Base-by-base conservation (phyloP, 2,329 filamentous ascomycete genomes). In the Penicillium sp. region DNA sequence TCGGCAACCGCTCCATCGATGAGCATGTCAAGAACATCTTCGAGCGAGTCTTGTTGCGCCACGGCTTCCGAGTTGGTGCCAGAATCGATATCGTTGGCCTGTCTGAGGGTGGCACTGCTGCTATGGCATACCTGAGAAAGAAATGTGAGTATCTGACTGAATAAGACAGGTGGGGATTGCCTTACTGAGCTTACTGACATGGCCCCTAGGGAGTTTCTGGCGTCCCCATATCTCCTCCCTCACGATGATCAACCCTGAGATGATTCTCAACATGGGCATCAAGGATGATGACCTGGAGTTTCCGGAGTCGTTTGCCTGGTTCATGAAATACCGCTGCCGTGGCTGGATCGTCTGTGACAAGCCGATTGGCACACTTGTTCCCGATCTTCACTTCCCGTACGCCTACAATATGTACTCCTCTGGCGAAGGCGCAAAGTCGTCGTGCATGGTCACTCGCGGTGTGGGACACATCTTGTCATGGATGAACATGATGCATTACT, bases 331-430 rank as follows among this genome's bases (percentile, higher is more conserved):
- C 73, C 80, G 81, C 38, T 75, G 75, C 9, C 78, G 85, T 12
- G 80, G 75, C 13, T 89, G 86, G 61, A 60, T 80, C 8, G 58
- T 76, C n/a, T 81, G 77, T 13, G 46, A 68, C 0, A 70, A 78
- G 4, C 75, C 78, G 0, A 57, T 77, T 0, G 77, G 78, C 35
- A 74, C 70, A 1, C 75, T 77, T 2, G 65, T 88, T 6, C 70
- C 77, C 0, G 77, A 78, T 0, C 71, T 77, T 1, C 62, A 72
- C 2, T 76, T 77, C 2, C 77, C 77, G 9, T 72, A 78, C 38
- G 84, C 84, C 5, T 85, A 80, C 55, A 84, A 85, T 4, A 77
- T 82, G 53, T 85, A 84, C 66, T 83, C 84, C n/a, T 78, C 83
- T 2, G 84, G 84, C 3, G 80, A 85, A 53, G 59, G 68, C 1